Evolutionary conservation across 768 basidiomycete species (phyloP).

Genomic region (Mycena galopus): DNA sequence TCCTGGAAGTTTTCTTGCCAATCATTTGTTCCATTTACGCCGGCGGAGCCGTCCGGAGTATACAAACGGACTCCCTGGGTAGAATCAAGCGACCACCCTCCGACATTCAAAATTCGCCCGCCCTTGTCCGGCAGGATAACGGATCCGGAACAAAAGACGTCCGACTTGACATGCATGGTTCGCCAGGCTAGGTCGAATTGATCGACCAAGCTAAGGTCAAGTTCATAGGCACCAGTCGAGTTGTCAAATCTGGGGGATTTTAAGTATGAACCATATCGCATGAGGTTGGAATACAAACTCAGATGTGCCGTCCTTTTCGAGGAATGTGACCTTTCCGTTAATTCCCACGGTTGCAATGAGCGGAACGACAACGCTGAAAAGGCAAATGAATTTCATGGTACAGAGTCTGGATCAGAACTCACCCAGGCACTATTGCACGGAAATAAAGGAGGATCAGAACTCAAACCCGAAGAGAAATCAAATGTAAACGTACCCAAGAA

Average conservation of each 20-base stretch:
- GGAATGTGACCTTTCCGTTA: slow-evolving; percentile 86
- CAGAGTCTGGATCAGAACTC: background rate
- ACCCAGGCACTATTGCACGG: slow-evolving; percentile 18
- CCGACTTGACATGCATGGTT: slow-evolving; percentile 78
- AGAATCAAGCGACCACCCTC: slow-evolving; percentile 79
- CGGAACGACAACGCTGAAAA: slow-evolving; percentile 74
- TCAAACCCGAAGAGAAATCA: background rate
- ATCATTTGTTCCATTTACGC: slow-evolving; percentile 80
- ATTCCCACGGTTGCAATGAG: slow-evolving; percentile 82
- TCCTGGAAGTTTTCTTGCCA: slow-evolving; percentile 80
- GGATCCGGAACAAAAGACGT: slow-evolving; percentile 85
- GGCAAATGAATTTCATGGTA: background rate
- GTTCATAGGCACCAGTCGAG: slow-evolving; percentile 83
- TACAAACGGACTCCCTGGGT: slow-evolving; percentile 83
- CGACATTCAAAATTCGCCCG: slow-evolving; percentile 74
- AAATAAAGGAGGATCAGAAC: background rate
- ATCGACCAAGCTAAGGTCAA: slow-evolving; percentile 71
- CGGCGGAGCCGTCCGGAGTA: slow-evolving; percentile 74
- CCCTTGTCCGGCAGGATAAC: slow-evolving; percentile 82
- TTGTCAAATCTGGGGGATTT: slow-evolving; percentile 59
- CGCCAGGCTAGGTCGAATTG: slow-evolving; percentile 74
- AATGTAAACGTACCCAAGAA: slow-evolving; percentile 58
- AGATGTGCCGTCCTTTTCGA: slow-evolving; percentile 78
- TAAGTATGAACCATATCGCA: background rate
- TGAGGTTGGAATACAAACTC: slow-evolving; percentile 50